Evolutionary conservation across 2,329 filamentous ascomycete species (phyloP).

Genomic region (Aspergillus novofumigatus): DNA sequence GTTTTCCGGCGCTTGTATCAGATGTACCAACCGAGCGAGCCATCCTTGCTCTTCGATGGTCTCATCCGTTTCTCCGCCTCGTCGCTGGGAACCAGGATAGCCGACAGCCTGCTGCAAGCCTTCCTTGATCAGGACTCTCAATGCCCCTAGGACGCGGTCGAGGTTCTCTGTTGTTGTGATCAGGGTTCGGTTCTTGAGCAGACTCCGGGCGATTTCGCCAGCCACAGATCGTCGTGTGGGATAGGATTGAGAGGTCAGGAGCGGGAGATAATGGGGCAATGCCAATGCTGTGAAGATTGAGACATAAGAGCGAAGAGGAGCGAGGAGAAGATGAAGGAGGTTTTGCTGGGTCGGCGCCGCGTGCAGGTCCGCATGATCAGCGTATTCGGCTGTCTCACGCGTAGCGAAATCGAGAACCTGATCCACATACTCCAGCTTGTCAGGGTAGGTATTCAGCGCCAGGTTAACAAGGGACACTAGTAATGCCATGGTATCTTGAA

Average conservation of each 20-base stretch:
- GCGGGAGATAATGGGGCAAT: slow-evolving; percentile 83
- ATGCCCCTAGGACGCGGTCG: slow-evolving; percentile 80
- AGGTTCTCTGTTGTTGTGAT: slow-evolving; percentile 76
- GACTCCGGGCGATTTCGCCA: slow-evolving; percentile 74
- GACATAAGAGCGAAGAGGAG: slow-evolving; percentile 81
- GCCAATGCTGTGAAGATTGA: slow-evolving; percentile 96
- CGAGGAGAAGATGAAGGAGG: slow-evolving; percentile 82
- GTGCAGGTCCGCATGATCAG: slow-evolving; percentile 93
- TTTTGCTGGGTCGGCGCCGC: slow-evolving; percentile 82
- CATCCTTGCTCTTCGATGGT: slow-evolving; percentile 97
- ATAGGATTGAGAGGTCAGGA: slow-evolving; percentile 89
- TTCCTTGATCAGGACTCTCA: slow-evolving; percentile 91
- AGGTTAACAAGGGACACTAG: slow-evolving; percentile 92
- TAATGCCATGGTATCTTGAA: slow-evolving; percentile 90
- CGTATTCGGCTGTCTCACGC: slow-evolving; percentile 79
- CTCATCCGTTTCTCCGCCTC: slow-evolving; percentile 87
- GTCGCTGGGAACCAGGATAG: slow-evolving; percentile 75
- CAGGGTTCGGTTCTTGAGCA: slow-evolving; percentile 76
- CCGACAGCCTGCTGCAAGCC: slow-evolving; percentile 78
- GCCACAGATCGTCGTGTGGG: slow-evolving; percentile 86
- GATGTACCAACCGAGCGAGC: slow-evolving; percentile 86
- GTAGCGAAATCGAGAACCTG: slow-evolving; percentile 87
- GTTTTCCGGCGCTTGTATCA: slow-evolving; percentile 78
- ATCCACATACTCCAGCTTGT: slow-evolving; percentile 88
- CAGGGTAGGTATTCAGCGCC: slow-evolving; percentile 92